Base-by-base conservation (phyloP, 2,329 filamentous ascomycete species). In the Botryotinia narcissicola region DNA sequence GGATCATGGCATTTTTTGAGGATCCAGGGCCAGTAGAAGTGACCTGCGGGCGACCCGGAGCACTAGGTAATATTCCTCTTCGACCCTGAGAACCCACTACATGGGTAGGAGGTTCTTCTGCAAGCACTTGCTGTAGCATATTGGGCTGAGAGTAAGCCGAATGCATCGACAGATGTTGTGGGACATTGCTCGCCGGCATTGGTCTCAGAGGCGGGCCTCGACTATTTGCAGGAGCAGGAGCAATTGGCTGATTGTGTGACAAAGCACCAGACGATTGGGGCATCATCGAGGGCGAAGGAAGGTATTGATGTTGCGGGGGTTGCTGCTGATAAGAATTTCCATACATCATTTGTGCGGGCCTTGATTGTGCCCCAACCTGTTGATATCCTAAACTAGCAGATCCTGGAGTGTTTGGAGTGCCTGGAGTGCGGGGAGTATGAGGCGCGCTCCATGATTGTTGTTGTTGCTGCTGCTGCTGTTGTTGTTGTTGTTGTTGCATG, bases 81-180 rank as follows among this genome's bases (percentile, higher is more conserved):
- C 95, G 91, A 74, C 95, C 95, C 84, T 98, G 95, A 40, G 95
- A 97, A 71, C 95, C 95, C 72, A 98, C 95, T 67, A 98, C 95
- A 81, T 98, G 95, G 46, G 94, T 96, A 25, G 93, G 93, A 79
- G 91, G 89, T 20, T 91, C 89, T 48, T 89, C 89, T 74, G 85
- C 86, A 74, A 88, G 82, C 78, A 88, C 87, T 57, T 78, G 85
- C 80, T 85, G 88, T 79, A 83, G 80, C 86, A 90, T 89, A 77
- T 88, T 82, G 75, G 84, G 84, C 75, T 87, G 87, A 71, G 86
- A 88, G 79, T 92, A 92, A 54, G 86, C 86, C 14, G 85, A 84
- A 81, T 89, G 87, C 80, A 81, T 79, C 22, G 71, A 61, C 42
- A 71, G 46, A 46, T 81, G 79, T 40, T 86, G 85, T 73, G 90